These are phyloP conservation scores for Acorus calamus DNA, from an alignment of 106 monocot species.

Conservation along the genomic window DNA sequence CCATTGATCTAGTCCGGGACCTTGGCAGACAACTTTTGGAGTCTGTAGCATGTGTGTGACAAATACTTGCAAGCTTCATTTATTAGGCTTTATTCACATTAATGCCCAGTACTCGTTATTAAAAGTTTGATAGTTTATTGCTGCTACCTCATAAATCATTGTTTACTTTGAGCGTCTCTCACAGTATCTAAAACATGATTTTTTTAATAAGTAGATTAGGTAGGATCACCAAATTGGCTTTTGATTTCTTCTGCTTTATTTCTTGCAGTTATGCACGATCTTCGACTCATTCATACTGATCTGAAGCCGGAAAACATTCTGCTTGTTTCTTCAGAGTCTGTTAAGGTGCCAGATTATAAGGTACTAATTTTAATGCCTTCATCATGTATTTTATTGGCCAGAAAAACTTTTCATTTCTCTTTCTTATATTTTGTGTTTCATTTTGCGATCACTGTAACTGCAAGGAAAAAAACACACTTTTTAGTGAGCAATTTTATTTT, in stretches of 20 bases:
- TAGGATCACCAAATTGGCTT: background rate
- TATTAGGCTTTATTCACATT: background rate
- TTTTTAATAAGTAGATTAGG: too few relatives aligned
- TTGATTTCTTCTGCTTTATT: background rate
- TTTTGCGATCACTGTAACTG: background rate
- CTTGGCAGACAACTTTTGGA: constrained; percentile 96
- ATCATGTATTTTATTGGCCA: background rate
- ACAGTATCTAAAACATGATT: too few relatives aligned
- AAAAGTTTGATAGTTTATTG: too few relatives aligned
- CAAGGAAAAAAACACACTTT: background rate
- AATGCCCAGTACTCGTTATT: too few relatives aligned
- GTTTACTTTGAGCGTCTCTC: too few relatives aligned
- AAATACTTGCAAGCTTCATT: constrained; percentile 4
- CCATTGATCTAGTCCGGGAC: constrained; percentile 91
- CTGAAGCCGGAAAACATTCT: constrained; percentile 97
- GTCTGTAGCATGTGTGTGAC: constrained; percentile 84
- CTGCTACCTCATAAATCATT: too few relatives aligned
- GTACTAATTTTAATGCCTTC: constrained; percentile 15
- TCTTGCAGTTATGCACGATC: constrained; percentile 88
- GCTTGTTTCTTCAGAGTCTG: constrained; percentile 72
- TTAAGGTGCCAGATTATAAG: constrained; percentile 79
- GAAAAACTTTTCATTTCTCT: background rate
- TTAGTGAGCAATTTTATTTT: background rate
- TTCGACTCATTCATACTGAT: constrained; percentile 93
- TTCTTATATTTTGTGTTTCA: background rate